A percentile compares a stretch with the other conserved stretches of the same genome.
Evolutionary conservation across 352 stramenopile species (phyloP).

Genomic region (Plasmopara viticola): DNA sequence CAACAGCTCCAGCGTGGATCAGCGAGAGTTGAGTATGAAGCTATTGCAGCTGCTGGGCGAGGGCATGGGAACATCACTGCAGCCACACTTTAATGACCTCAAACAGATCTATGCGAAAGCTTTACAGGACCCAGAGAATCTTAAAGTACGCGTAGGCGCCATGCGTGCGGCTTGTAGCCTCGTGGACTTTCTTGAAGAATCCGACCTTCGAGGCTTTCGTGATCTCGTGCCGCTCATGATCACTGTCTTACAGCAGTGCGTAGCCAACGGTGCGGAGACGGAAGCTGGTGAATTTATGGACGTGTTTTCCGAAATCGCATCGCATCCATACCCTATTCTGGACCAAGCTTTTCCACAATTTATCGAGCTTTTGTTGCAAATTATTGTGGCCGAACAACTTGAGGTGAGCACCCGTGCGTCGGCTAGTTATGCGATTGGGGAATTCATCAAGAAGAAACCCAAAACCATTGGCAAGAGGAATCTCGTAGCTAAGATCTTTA

Average conservation of each 20-base stretch:
- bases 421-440: conserved; percentile 73
- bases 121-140: conserved; percentile 71
- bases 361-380: conserved; percentile 78
- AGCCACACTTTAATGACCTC: conserved; percentile 77
- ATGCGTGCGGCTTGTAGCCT: conserved; percentile 78
- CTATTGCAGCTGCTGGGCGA: conserved; percentile 91
- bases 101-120: conserved; percentile 68
- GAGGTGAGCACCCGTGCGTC: conserved; percentile 74
- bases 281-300: conserved; percentile 86
- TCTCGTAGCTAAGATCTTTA: conserved; percentile 80
- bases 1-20: conserved; percentile 65
- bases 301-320: conserved; percentile 81
- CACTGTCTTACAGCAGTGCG: conserved; percentile 79
- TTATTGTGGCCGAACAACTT: conserved; percentile 68
- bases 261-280: conserved; percentile 61
- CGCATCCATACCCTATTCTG: conserved; percentile 78
- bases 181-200: conserved; percentile 76
- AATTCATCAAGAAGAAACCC: conserved; percentile 86
- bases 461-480: conserved; percentile 86
- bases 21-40: conserved; percentile 91
- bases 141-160: conserved; percentile 75
- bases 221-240: conserved; percentile 79
- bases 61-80: conserved; percentile 82
- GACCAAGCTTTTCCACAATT: conserved; percentile 75
- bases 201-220: conserved; percentile 65